Evolutionary conservation across 352 stramenopile genomes (phyloP), one percentile per base, ranked within the genome.

Genomic region (Phytopythium helicoides): DNA sequence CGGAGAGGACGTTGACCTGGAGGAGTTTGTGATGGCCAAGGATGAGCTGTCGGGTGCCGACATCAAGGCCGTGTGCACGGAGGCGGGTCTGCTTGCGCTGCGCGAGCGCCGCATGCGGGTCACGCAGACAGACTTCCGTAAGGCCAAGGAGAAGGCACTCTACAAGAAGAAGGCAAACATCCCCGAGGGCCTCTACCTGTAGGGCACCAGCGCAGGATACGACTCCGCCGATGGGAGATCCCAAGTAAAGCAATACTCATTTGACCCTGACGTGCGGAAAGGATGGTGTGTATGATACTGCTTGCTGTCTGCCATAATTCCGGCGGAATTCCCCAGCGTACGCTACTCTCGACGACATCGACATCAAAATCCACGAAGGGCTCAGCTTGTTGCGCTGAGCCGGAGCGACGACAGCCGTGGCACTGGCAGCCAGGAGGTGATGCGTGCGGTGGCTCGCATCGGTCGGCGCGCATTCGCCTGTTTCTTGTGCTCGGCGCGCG

Each of bases 81-180:
- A 99, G 70, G 97, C 98, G 15, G 98, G 98, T 47, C 92, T 99
- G 76, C 81, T 99, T 36, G 98, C 98, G 5, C 78, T 99, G 38
- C 90, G 98, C 56, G 97, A 99, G 74, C 90, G 97, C 44, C 87
- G 98, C 61, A 99, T 99, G 97, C 98, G 98, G 65, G 97, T 99
- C 39, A 98, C 95, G 41, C 97, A 99, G 76, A 89, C 98, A 47
- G 98, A 99, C 68, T 99, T 99, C 76, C 86, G 95, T 53, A 99
- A 99, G 84, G 97, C 98, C 28, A 99, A 99, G 76, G 97, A 99
- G 82, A 99, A 99, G 76, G 97, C 97, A 14, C 86, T 99, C 54
- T 99, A 99, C 85, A 94, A 97, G 56, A 99, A 99, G 83, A 99
- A 99, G 86, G 97, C 97, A 56, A 99, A 99, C 85, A 97, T 99